Conservation (phyloP, 768 basidiomycete genomes). For the Collybia sordida region DNA sequence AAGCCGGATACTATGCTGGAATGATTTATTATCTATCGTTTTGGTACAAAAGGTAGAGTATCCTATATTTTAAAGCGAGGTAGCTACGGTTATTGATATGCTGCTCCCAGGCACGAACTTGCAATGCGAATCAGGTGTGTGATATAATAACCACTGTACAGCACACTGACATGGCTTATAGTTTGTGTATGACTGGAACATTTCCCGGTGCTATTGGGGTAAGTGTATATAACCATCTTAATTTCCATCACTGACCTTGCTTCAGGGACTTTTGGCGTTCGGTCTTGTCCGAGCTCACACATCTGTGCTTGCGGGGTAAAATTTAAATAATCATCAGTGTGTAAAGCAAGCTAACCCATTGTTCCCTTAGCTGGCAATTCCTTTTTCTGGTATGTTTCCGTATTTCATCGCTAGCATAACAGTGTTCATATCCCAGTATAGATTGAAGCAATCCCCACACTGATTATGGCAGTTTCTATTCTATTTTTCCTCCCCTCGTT, state of each 20-base stretch:
- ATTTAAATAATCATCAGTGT: too few species aligned
- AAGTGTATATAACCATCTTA: not conserved
- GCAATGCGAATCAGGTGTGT: slow-evolving; percentile 48
- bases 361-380: slow-evolving; percentile 50
- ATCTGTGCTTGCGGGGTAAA: slow-evolving; percentile 36
- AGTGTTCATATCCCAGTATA: slow-evolving; percentile 12
- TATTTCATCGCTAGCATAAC: not conserved
- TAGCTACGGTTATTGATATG: too few species aligned
- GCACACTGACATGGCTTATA: slow-evolving; percentile 14
- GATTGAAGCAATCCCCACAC: slow-evolving; percentile 57
- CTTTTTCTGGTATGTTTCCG: slow-evolving; percentile 44
- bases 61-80: too few species aligned
- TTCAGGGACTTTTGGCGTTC: slow-evolving; percentile 54
- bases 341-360: too few species aligned
- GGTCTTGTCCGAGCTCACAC: slow-evolving; percentile 54
- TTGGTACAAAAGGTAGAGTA: slow-evolving; percentile 46
- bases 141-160: too few species aligned
- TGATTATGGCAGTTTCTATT: slow-evolving; percentile 49
- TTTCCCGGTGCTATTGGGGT: slow-evolving; percentile 57
- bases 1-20: slow-evolving; percentile 59
- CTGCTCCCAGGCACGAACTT: slow-evolving; percentile 39
- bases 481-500: slow-evolving; percentile 54
- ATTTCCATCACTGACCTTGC: not conserved
- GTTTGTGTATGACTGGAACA: slow-evolving; percentile 59
- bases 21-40: slow-evolving; percentile 64